A percentile compares a stretch with the other conserved stretches of the same genome.
Evolutionary conservation across 1,284 basidiomycete genomes (phyloP).

Genomic region (Sanghuangporus baumii): DNA sequence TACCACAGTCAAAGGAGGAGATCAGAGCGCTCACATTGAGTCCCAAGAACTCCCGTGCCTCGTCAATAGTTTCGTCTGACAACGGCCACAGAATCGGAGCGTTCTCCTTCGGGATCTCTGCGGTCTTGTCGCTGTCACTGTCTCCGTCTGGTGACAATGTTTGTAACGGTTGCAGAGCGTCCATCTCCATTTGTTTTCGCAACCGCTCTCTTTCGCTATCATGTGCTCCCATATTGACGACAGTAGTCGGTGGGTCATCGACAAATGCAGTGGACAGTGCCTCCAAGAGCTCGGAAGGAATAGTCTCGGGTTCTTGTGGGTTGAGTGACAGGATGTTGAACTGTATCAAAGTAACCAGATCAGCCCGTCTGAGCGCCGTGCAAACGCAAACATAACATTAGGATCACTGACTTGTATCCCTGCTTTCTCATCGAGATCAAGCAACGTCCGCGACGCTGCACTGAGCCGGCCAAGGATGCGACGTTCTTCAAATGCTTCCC

Average conservation of each 20-base stretch:
- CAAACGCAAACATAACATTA: background rate
- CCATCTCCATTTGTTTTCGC: conserved; percentile 60
- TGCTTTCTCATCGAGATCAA: conserved; percentile 62
- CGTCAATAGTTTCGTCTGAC: conserved; percentile 52
- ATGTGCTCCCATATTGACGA: conserved; percentile 19
- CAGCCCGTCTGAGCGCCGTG: background rate
- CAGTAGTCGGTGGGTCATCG: conserved; percentile 21
- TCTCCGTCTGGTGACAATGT: conserved; percentile 23
- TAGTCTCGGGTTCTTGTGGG: conserved; percentile 53
- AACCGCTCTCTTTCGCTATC: conserved; percentile 43
- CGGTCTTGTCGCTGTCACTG: conserved; percentile 27
- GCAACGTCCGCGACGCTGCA: conserved; percentile 66
- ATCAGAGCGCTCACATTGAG: conserved; percentile 45
- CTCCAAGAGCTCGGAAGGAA: conserved; percentile 60
- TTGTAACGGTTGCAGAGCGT: conserved; percentile 52
- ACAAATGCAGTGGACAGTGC: conserved; percentile 38
- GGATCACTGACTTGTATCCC: conserved; percentile 50
- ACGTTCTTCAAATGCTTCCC: conserved; percentile 66
- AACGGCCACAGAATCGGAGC: conserved; percentile 28
- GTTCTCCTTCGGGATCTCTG: conserved; percentile 22
- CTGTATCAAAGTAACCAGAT: conserved; percentile 31
- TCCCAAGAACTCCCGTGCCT: conserved; percentile 60
- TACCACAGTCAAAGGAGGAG: conserved; percentile 4
- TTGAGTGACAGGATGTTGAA: conserved; percentile 78
- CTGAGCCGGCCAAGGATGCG: conserved; percentile 63